Conservation (phyloP, 768 basidiomycete species). For the Amyloporia xantha region DNA sequence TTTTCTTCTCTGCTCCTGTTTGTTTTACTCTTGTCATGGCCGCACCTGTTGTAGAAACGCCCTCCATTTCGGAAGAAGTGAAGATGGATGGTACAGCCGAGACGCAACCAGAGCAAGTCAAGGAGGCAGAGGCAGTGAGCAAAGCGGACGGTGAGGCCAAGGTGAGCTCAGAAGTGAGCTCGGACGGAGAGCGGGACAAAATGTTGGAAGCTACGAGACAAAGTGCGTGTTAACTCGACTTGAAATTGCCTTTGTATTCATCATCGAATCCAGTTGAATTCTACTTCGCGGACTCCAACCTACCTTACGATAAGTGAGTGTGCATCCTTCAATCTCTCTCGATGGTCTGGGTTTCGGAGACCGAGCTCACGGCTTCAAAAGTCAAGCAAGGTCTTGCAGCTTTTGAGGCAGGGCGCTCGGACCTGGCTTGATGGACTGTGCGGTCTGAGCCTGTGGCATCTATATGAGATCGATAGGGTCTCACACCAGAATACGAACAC, state of each 20-base stretch:
- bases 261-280: constrained; percentile 64
- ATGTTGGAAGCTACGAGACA: constrained; percentile 48
- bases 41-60: not conserved
- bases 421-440: too few relatives aligned
- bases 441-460: too few relatives aligned
- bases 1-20: too few relatives aligned
- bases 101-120: not conserved
- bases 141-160: not conserved
- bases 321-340: too few relatives aligned
- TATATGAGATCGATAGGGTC: too few relatives aligned
- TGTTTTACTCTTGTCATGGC: not conserved
- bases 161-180: not conserved
- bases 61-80: not conserved
- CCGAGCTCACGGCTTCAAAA: too few relatives aligned
- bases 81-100: not conserved
- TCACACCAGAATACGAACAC: too few relatives aligned
- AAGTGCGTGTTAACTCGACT: constrained; percentile 31
- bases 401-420: too few relatives aligned
- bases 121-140: not conserved
- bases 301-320: constrained; percentile 78
- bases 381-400: too few relatives aligned
- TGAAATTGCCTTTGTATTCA: not conserved
- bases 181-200: constrained; percentile 31
- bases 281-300: constrained; percentile 95
- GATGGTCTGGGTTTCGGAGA: too few relatives aligned